Conservation (phyloP, 441 rosid genomes). For the Arabidopsis hybrid region DNA sequence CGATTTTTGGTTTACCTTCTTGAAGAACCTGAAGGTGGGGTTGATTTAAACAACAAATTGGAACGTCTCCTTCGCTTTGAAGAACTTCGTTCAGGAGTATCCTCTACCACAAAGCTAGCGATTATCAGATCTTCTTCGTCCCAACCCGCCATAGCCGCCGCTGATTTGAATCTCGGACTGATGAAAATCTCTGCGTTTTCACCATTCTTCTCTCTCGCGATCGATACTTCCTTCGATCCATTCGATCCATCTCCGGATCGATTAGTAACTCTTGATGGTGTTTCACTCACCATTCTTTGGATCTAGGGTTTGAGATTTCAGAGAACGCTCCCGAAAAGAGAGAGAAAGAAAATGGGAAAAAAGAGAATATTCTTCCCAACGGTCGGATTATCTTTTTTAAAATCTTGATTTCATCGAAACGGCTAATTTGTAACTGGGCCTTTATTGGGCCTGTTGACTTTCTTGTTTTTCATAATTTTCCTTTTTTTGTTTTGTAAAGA, state of each 20-base stretch:
- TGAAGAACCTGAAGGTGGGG: slow-evolving; percentile 74
- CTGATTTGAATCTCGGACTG: slow-evolving; percentile 89
- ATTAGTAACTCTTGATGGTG: slow-evolving; percentile 31
- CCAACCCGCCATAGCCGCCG: slow-evolving; percentile 98
- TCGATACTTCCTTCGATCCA: slow-evolving; percentile 38
- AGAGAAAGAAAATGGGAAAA: not conserved
- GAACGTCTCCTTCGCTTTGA: slow-evolving; percentile 65
- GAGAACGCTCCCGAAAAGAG: slow-evolving; percentile 23
- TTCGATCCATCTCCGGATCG: slow-evolving; percentile 42
- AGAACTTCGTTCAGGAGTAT: slow-evolving; percentile 76
- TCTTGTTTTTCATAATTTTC: not conserved
- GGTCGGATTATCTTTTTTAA: slow-evolving; percentile 55
- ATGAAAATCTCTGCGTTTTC: slow-evolving; percentile 51
- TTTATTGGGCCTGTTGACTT: slow-evolving; percentile 7
- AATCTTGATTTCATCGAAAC: slow-evolving; percentile 23
- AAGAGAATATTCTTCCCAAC: slow-evolving; percentile 47
- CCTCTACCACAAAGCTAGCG: slow-evolving; percentile 83
- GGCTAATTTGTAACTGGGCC: slow-evolving; percentile 29
- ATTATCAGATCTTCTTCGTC: slow-evolving; percentile 85
- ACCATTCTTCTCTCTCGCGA: slow-evolving; percentile 29
- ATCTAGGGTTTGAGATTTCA: slow-evolving; percentile 23
- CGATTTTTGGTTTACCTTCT: slow-evolving; percentile 58
- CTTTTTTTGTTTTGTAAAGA: not conserved
- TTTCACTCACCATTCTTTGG: slow-evolving; percentile 56
- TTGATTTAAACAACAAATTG: slow-evolving; percentile 62